Evolutionary conservation across 2,329 filamentous ascomycete genomes (phyloP).

Genomic region (Fusarium udum): DNA sequence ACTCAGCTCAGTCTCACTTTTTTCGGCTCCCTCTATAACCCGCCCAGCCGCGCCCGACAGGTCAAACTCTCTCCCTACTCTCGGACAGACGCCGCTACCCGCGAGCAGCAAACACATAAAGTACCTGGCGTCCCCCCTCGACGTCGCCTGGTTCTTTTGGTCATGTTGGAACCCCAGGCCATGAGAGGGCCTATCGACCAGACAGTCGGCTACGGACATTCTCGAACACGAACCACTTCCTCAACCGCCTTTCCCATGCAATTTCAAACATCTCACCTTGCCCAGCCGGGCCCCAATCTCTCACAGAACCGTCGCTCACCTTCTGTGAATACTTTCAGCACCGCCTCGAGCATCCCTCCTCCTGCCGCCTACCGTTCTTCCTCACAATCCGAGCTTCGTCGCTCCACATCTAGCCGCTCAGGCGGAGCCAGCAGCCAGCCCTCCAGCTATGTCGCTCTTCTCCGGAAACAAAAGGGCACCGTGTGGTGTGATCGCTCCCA

Average conservation of each 20-base stretch:
- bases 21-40: slow-evolving; percentile 42
- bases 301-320: slow-evolving; percentile 66
- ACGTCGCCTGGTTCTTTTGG: slow-evolving; percentile 14
- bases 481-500: slow-evolving; percentile 98
- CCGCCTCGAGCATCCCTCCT: slow-evolving; percentile 72
- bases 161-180: slow-evolving; percentile 48
- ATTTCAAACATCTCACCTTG: slow-evolving; percentile 45
- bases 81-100: slow-evolving; percentile 38
- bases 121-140: slow-evolving; percentile 24
- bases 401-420: slow-evolving; percentile 85
- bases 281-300: slow-evolving; percentile 44
- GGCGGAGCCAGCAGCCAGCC: slow-evolving; percentile 63
- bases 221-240: slow-evolving; percentile 65
- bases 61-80: slow-evolving; percentile 36
- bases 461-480: slow-evolving; percentile 96
- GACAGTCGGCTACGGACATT: slow-evolving; percentile 59
- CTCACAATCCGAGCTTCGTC: slow-evolving; percentile 68
- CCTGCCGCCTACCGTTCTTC: slow-evolving; percentile 67
- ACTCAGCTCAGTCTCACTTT: slow-evolving; percentile 43
- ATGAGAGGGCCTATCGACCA: slow-evolving; percentile 48
- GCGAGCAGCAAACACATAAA: slow-evolving; percentile 38
- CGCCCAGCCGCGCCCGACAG: slow-evolving; percentile 38
- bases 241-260: slow-evolving; percentile 61
- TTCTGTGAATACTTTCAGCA: slow-evolving; percentile 75
- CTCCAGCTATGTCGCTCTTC: slow-evolving; percentile 91